Evolutionary conservation across 164 flowering plant species (phyloP), one percentile per base, ranked within the genome.

Genomic region (Sedum album): DNA sequence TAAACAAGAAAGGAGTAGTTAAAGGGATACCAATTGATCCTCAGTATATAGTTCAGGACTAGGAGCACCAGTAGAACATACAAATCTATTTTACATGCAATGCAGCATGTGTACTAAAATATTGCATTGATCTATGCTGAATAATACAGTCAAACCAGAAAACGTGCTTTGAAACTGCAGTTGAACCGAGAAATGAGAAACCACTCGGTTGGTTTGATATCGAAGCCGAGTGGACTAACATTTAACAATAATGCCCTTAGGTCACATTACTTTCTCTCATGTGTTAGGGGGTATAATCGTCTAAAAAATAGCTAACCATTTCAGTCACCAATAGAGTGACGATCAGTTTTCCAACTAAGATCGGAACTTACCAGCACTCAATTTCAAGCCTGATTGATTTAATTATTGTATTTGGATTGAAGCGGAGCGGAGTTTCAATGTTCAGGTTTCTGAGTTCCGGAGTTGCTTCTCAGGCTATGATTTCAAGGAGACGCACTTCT

Each of bases 11-110:
- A 25, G 64, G 64, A 60, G n/a, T 62, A 26, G 31, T 62, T 62
- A n/a, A 62, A 23, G 65, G 65, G 21, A 35, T 62, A 26, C 65
- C 65, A 7, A 62, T 62, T 21, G 65, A 62, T 62, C 38, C 65
- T 21, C 21, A 49, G 9, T 18, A 49, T 49, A 49, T 49, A 49
- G 8, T 49, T 23, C 23, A 49, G 55, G 25, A 49, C 25, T 20
- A 41, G 11, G 5, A 35, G 7, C 38, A 35, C 38, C 7, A 3
- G 3, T 35, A 35, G 38, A 41, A 49, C 55, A 49, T 18, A 49
- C 25, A 49, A 49, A 18, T 49, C 55, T 49, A 20, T 9, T 0
- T 49, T 49, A 49, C 55, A 49, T 21, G 20, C 0, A 49, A 49
- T 21, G 55, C 25, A 10, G 55, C 55, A 49, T 21, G 2, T 23